Evolutionary conservation across 169 alveolate species (phyloP), one percentile per base, ranked within the genome.

Genomic region (Besnoitia besnoiti): DNA sequence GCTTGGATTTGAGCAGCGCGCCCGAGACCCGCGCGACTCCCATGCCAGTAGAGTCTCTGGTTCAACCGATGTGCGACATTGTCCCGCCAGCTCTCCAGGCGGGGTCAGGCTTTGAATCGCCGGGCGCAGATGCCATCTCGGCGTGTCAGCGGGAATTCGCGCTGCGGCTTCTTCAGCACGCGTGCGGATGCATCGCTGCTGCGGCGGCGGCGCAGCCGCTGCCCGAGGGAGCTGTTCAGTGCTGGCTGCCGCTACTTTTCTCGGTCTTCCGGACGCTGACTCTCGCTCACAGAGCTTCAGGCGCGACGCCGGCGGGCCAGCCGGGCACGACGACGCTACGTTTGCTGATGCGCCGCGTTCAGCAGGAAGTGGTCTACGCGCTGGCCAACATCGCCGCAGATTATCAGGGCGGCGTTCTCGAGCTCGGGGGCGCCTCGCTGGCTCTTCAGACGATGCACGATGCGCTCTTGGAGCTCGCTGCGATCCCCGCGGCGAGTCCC

Each of bases 181-280:
- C 55, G 37, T 77, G 87, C 30, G 87, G 87, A n/a, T 77, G 87
- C 87, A 40, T 77, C 59, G 87, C 87, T 3, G 87, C 87, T 40
- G 59, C 87, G 5, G 87, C 30, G 10, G 87, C 87, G 19, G 87
- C 87, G 5, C 87, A 44, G 59, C 59, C 87, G 21, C 37, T 77
- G 33, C 87, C 87, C 59, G 61, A 77, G 2, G 87, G 0, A 0
- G 55, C 87, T 37, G 61, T 77, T 4, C 87, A 39, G 40, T 19
- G 37, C 27, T 77, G 87, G 87, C 87, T 77, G 49, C 87, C 87
- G 49, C 87, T 77, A 0, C 55, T 77, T 21, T 44, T 77, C 40
- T 42, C 49, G 87, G 46, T 67, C 42, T 35, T 55, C 27, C 67
- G 67, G 67, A 21, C 33, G 12, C 67, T 55, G 67, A n/a, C n/a